Percentiles rank a stretch among this genome's conserved stretches.
Evolutionary conservation across 768 basidiomycete species (phyloP).

Genomic region (Dentipellis sp.): DNA sequence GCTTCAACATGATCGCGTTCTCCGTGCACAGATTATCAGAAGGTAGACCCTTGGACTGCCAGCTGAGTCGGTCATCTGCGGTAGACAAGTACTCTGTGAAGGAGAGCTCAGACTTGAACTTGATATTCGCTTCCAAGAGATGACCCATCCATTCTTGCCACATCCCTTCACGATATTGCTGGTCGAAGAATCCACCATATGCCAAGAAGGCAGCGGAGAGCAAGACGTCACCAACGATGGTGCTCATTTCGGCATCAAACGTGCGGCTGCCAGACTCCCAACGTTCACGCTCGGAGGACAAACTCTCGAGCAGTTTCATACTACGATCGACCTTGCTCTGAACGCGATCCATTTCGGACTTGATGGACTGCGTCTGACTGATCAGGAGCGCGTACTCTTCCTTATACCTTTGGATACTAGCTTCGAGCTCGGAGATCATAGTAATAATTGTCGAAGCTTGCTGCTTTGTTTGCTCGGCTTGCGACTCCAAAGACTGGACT

Average conservation of each 20-base stretch:
- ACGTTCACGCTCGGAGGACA: slow-evolving; percentile 88
- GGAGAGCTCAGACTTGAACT: slow-evolving; percentile 86
- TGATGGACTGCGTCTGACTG: slow-evolving; percentile 95
- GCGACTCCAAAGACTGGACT: slow-evolving; percentile 84
- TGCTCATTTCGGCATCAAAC: slow-evolving; percentile 97
- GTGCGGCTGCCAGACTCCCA: slow-evolving; percentile 95
- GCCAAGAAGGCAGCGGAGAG: slow-evolving; percentile 95
- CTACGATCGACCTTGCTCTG: slow-evolving; percentile 96
- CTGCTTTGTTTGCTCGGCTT: slow-evolving; percentile 92
- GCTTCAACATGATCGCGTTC: slow-evolving; percentile 99
- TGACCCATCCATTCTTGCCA: slow-evolving; percentile 94
- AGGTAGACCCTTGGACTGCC: slow-evolving; percentile 95
- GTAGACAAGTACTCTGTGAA: slow-evolving; percentile 95
- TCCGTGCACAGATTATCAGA: slow-evolving; percentile 94
- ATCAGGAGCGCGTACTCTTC: slow-evolving; percentile 96
- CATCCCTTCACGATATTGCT: slow-evolving; percentile 95
- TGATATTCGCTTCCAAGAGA: slow-evolving; percentile 80
- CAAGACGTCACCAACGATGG: slow-evolving; percentile 94
- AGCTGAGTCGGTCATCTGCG: slow-evolving; percentile 89
- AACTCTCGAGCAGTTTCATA: slow-evolving; percentile 87
- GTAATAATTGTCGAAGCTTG: slow-evolving; percentile 84
- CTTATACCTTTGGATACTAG: slow-evolving; percentile 90
- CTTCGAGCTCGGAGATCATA: slow-evolving; percentile 88
- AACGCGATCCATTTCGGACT: slow-evolving; percentile 95
- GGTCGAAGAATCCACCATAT: slow-evolving; percentile 97